These are phyloP conservation scores for Akanthomyces dipterigenus DNA, from an alignment of 2,329 filamentous ascomycete genomes.

Conservation along the genomic window DNA sequence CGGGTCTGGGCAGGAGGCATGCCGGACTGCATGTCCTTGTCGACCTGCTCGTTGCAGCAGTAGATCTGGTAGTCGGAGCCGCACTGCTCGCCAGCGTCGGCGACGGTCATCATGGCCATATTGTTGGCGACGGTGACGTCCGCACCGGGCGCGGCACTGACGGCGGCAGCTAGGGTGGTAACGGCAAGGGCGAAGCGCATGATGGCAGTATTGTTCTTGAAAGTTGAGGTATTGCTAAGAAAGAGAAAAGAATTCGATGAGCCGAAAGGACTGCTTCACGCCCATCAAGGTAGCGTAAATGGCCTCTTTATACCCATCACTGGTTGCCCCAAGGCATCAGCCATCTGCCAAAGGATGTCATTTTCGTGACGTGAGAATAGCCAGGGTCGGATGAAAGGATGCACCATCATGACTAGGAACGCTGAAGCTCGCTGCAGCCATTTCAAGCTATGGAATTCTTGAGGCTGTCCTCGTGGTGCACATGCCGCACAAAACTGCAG, in stretches of 20 bases:
- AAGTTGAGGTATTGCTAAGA: neutral
- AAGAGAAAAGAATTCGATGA: neutral
- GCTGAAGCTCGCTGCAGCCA: too few species aligned
- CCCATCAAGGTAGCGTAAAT: neutral
- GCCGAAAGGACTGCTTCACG: neutral
- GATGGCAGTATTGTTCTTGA: neutral
- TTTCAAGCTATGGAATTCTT: too few species aligned
- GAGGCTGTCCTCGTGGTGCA: too few species aligned
- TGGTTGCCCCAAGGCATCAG: neutral
- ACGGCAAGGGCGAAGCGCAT: neutral
- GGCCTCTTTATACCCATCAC: neutral
- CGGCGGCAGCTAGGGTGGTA: neutral
- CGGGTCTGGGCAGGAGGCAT: neutral
- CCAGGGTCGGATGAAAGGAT: neutral
- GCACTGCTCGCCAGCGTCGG: neutral
- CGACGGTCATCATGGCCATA: neutral
- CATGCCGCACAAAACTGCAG: too few species aligned
- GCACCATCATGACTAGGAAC: neutral
- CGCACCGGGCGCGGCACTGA: neutral
- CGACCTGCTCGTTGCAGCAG: neutral
- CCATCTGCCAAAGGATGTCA: too few species aligned
- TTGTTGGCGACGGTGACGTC: neutral
- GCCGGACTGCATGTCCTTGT: neutral
- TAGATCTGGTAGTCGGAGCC: neutral
- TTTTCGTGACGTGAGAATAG: too few species aligned